Conservation (phyloP, 1,284 basidiomycete genomes). For the Termitomyces sp. region DNA sequence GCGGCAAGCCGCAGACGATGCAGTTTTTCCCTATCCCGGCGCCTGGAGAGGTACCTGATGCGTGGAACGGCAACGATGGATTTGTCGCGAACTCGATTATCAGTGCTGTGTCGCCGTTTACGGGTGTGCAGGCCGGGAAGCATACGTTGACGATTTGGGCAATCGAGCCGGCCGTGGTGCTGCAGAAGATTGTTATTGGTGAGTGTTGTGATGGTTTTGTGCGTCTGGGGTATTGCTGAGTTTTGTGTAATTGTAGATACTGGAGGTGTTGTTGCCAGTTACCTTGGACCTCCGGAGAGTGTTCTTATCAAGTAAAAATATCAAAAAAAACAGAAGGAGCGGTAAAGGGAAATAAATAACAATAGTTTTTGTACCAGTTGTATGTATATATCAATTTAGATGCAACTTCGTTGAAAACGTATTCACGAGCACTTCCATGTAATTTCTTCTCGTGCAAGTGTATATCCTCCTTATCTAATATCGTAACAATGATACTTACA, state of each 20-base stretch:
- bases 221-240: not conserved
- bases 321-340: too few species aligned
- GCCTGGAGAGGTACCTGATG: constrained; percentile 47
- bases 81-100: constrained; percentile 53
- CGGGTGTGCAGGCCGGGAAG: constrained; percentile 39
- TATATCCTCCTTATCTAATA: not conserved
- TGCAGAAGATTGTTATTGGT: constrained; percentile 62
- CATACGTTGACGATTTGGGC: constrained; percentile 59
- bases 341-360: not conserved
- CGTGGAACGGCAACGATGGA: constrained; percentile 46
- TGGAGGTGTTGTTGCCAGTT: constrained; percentile 50
- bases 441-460: not conserved
- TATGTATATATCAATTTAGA: not conserved
- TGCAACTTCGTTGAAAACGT: too few species aligned
- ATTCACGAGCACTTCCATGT: too few species aligned
- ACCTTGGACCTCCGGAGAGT: constrained; percentile 61
- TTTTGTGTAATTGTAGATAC: constrained; percentile 35
- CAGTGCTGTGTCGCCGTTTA: constrained; percentile 34
- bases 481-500: not conserved
- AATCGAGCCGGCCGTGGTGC: constrained; percentile 56
- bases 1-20: constrained; percentile 36
- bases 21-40: constrained; percentile 49
- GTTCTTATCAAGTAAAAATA: constrained; percentile 3
- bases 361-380: not conserved
- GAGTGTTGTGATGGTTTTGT: constrained; percentile 15